Evolutionary conservation across 257 asterid species (phyloP).

Genomic region (Fraxinus americana): DNA sequence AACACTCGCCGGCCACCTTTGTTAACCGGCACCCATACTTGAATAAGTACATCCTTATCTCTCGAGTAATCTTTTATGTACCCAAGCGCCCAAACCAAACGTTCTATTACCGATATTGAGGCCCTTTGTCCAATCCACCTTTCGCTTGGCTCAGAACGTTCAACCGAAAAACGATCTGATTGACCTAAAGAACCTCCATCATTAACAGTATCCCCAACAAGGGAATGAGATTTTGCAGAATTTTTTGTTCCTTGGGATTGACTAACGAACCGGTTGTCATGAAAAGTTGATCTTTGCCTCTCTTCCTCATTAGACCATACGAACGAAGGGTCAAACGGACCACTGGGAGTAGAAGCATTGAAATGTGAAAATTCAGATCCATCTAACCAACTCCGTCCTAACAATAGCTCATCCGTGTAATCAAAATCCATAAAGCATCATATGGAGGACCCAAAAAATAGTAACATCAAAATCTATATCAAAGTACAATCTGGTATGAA

Average conservation of each 20-base stretch:
- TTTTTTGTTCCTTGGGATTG: constrained; percentile 39
- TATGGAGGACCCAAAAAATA: constrained; percentile 31
- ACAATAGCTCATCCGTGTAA: constrained; percentile 71
- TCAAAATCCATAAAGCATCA: constrained; percentile 76
- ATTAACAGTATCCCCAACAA: constrained; percentile 33
- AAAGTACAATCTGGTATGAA: background rate
- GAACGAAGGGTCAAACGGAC: constrained; percentile 65
- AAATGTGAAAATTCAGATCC: constrained; percentile 60
- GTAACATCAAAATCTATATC: constrained; percentile 5
- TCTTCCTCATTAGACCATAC: constrained; percentile 63
- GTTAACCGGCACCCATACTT: constrained; percentile 84
- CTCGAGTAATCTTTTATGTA: constrained; percentile 55
- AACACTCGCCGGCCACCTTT: constrained; percentile 67
- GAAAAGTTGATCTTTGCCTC: constrained; percentile 50
- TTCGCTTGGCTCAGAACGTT: constrained; percentile 40
- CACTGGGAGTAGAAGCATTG: constrained; percentile 42
- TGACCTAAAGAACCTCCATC: constrained; percentile 28
- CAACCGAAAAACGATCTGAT: constrained; percentile 31
- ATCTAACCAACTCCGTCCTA: constrained; percentile 82
- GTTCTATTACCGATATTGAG: constrained; percentile 62
- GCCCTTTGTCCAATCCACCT: constrained; percentile 69
- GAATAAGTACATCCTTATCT: constrained; percentile 65
- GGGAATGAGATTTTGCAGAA: constrained; percentile 29
- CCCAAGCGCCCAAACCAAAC: constrained; percentile 59
- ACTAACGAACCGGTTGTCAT: constrained; percentile 52